These are phyloP conservation scores for Chytriomyces sp. DNA, from an alignment of 192 early-diverging fungal species.

Conservation along the genomic window DNA sequence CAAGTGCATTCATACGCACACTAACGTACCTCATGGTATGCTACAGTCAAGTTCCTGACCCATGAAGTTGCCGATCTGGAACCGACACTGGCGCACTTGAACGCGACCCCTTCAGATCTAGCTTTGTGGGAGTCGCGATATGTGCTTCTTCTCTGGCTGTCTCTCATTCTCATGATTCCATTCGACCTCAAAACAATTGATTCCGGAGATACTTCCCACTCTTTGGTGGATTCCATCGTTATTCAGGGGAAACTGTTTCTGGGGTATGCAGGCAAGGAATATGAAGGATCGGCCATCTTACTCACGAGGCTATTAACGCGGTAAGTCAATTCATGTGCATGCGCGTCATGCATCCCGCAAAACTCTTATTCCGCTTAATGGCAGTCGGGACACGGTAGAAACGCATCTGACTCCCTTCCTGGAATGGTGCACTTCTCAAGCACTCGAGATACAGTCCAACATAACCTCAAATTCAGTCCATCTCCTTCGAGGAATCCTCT, in stretches of 20 bases:
- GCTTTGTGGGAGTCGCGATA: conserved; percentile 80
- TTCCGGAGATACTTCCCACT: conserved; percentile 47
- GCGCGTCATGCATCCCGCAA: not conserved
- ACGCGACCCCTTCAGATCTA: conserved; percentile 43
- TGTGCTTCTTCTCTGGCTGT: conserved; percentile 87
- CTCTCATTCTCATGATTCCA: conserved; percentile 93
- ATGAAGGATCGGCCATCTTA: conserved; percentile 83
- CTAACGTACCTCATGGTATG: not conserved
- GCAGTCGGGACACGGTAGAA: conserved; percentile 69
- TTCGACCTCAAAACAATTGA: conserved; percentile 92
- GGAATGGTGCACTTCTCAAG: conserved; percentile 66
- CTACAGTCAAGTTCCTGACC: conserved; percentile 83
- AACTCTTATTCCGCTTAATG: not conserved
- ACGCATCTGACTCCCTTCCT: conserved; percentile 70
- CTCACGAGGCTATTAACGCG: conserved; percentile 82
- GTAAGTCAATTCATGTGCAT: conserved; percentile 31
- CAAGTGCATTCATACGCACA: too few relatives aligned
- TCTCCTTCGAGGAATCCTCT: conserved; percentile 58
- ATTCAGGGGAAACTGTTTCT: conserved; percentile 71
- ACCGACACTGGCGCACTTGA: conserved; percentile 73
- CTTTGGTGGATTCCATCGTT: conserved; percentile 73
- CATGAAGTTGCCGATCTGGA: conserved; percentile 90
- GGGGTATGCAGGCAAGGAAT: conserved; percentile 78
- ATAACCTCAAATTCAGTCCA: not conserved
- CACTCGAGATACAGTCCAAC: conserved; percentile 19